Percentiles rank a stretch among this genome's conserved stretches.
These are phyloP conservation scores for Solanum appendiculatum DNA, from an alignment of 257 asterid species.

Conservation along the genomic window DNA sequence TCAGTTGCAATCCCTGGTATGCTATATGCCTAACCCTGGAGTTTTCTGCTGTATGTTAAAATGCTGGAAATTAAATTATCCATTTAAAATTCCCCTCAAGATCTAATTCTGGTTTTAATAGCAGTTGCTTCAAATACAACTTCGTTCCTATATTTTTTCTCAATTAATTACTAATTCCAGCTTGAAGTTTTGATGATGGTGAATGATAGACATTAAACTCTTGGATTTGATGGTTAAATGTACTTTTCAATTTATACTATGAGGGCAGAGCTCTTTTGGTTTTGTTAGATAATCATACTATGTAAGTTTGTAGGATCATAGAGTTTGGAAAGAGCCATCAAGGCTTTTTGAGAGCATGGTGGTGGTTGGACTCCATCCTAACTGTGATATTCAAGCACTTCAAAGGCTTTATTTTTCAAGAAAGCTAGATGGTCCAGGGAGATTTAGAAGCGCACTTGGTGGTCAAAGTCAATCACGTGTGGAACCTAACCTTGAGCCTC, in stretches of 20 bases:
- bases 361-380: slow-evolving; percentile 93
- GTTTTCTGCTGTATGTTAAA: background rate
- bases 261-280: background rate
- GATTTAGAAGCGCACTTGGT: slow-evolving; percentile 62
- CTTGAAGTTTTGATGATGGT: background rate
- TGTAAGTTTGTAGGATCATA: slow-evolving; percentile 69
- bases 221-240: background rate
- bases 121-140: background rate
- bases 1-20: slow-evolving; percentile 88
- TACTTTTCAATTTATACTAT: background rate
- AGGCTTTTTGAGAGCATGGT: slow-evolving; percentile 94
- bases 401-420: slow-evolving; percentile 75
- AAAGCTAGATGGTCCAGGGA: slow-evolving; percentile 77
- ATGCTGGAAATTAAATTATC: background rate
- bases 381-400: slow-evolving; percentile 81
- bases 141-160: background rate
- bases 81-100: background rate
- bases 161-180: background rate
- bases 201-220: background rate
- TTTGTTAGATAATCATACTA: slow-evolving; percentile 26
- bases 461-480: slow-evolving; percentile 78
- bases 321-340: slow-evolving; percentile 85
- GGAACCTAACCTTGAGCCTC: slow-evolving; percentile 97
- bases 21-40: slow-evolving; percentile 6
- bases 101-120: background rate